Evolutionary conservation across 129 eudicot genomes (phyloP), one percentile per base, ranked within the genome.

Genomic region (Chrysanthemum makinoi): DNA sequence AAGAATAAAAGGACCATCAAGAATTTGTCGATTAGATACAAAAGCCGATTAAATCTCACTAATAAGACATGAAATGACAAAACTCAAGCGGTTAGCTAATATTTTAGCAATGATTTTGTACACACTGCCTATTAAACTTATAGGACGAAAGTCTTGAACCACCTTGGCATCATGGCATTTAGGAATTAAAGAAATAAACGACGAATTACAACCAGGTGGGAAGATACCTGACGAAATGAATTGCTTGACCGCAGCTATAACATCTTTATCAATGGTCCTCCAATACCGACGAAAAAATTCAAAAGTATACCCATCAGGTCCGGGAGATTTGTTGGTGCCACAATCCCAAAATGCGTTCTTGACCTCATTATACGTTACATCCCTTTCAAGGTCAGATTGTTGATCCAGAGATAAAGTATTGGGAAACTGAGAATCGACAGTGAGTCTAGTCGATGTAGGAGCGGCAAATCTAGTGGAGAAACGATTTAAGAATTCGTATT

Each of bases 101-200:
- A 44, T 2, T 43, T 65, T 65, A 9, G 70, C 53, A 3, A 65
- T 14, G 5, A 65, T 44, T 17, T 65, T 65, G 8, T 65, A 65
- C 2, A 39, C 4, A 13, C 10, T 3, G 3, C 22, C 22, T 1
- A 65, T 2, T 1, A 65, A 28, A 43, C 53, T 35, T 18, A 65
- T 65, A 2, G 70, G 70, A 10, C 70, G 7, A 15, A 3, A 65
- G 13, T 65, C 53, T 2, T 26, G 10, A 11, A 65, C 10, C n/a
- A 1, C 1, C 7, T 9, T 12, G 5, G 70, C 28, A 0, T 43
- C 20, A 2, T 26, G 13, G 1, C 9, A 0, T 12, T 65, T 65
- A 2, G 70, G 70, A n/a, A 65, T 65, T 13, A 65, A 35, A 15
- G 20, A 13, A 65, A n/a, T 16, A 39, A 65, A 65, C 1, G 70